A percentile compares a stretch with the other conserved stretches of the same genome.
phyloP scores from a whole-genome alignment of 768 basidiomycete species.

The Mycena olivaceomarginata region DNA sequence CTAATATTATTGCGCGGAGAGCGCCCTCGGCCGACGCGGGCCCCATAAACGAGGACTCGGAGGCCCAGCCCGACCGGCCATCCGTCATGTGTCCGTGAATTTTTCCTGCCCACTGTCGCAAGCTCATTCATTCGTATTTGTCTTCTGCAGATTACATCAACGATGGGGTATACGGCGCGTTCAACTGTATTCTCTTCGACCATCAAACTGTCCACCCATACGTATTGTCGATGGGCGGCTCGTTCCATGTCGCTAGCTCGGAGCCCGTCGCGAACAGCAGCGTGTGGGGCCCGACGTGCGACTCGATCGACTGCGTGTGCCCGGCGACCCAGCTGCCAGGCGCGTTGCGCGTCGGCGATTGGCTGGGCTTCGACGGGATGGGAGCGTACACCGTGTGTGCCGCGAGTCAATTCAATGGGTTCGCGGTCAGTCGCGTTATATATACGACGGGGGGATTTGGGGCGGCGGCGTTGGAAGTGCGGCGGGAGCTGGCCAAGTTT shows the following conservation, averaged over 20 bases:
- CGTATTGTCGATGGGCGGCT: conserved; percentile 81
- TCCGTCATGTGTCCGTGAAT: conserved; percentile 91
- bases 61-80: conserved; percentile 57
- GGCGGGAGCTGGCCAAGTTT: conserved; percentile 30
- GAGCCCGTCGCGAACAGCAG: conserved; percentile 69
- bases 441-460: conserved; percentile 53
- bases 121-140: conserved; percentile 22
- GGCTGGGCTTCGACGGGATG: conserved; percentile 98
- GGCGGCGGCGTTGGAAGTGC: conserved; percentile 33
- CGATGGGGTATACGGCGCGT: conserved; percentile 98
- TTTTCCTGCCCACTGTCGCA: conserved; percentile 45
- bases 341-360: conserved; percentile 92
- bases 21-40: conserved; percentile 65
- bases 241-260: conserved; percentile 71
- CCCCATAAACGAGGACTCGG: conserved; percentile 34
- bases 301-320: conserved; percentile 96
- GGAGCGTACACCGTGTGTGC: conserved; percentile 98
- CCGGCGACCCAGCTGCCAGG: conserved; percentile 76
- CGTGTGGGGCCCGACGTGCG: conserved; percentile 99
- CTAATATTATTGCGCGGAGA: conserved; percentile 94
- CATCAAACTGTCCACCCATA: conserved; percentile 94
- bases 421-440: conserved; percentile 85
- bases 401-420: conserved; percentile 97
- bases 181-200: conserved; percentile 98
- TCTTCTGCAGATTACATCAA: conserved; percentile 94